phyloP scores from a whole-genome alignment of 148 eudicot species.

The Chenopodium berlandieri region DNA sequence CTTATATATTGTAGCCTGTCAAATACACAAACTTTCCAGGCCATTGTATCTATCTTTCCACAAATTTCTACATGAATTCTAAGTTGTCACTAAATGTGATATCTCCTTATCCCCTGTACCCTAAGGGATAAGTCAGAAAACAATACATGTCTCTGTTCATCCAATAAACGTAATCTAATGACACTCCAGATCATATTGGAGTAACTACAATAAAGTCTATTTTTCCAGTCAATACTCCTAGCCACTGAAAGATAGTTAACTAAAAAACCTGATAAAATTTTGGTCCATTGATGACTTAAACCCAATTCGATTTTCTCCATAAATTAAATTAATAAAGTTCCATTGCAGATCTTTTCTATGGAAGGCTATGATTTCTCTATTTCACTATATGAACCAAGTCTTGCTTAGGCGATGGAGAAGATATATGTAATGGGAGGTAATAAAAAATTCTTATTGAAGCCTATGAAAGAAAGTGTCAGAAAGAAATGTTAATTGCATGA shows the following conservation, averaged over 20 bases:
- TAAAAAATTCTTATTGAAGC: background rate
- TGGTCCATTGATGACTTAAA: background rate
- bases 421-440: background rate
- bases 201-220: background rate
- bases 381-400: background rate
- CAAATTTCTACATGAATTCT: background rate
- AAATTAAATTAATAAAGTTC: background rate
- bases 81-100: background rate
- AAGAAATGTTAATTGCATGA: too few relatives aligned
- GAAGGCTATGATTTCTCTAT: background rate
- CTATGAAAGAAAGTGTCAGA: too few relatives aligned
- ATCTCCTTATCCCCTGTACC: background rate
- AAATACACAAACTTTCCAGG: background rate
- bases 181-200: background rate
- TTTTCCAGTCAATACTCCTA: background rate
- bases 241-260: background rate
- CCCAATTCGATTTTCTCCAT: background rate
- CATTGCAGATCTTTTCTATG: background rate
- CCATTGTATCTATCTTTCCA: background rate
- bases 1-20: background rate
- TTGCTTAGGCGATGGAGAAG: background rate
- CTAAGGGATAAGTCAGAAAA: background rate
- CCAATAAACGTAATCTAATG: constrained; percentile 1
- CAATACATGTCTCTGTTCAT: background rate
- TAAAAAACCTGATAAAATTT: background rate